Percentiles rank a stretch among this genome's conserved stretches.
phyloP scores from a whole-genome alignment of 805 yeast genomes.

The Nakazawaea ernobii region DNA sequence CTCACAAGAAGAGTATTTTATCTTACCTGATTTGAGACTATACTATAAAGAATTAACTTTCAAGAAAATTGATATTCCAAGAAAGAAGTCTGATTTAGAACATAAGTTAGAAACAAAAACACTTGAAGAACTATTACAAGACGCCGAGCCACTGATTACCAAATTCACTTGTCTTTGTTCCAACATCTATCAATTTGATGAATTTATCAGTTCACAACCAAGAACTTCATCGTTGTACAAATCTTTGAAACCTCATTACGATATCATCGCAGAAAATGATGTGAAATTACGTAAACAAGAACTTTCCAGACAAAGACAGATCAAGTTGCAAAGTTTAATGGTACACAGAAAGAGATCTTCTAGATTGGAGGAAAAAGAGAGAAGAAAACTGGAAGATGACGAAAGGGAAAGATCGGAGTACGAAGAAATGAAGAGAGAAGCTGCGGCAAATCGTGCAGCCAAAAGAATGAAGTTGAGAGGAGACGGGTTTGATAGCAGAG shows the following conservation, averaged over 20 bases:
- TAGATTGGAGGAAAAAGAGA: constrained; percentile 61
- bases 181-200: constrained; percentile 39
- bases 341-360: constrained; percentile 71
- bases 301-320: constrained; percentile 52
- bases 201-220: constrained; percentile 18
- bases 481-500: constrained; percentile 16
- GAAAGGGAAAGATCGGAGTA: constrained; percentile 38
- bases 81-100: constrained; percentile 23
- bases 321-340: constrained; percentile 56
- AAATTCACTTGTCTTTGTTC: constrained; percentile 35
- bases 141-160: constrained; percentile 29
- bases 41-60: constrained; percentile 33
- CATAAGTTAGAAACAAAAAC: constrained; percentile 17
- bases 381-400: constrained; percentile 47
- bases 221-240: constrained; percentile 19
- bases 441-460: constrained; percentile 38
- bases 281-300: constrained; percentile 48
- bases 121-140: constrained; percentile 5
- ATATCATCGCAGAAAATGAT: constrained; percentile 37
- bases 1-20: constrained; percentile 22
- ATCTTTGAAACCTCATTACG: constrained; percentile 25
- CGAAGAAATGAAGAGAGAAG: constrained; percentile 36
- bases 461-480: constrained; percentile 32
- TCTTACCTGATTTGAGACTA: constrained; percentile 48
- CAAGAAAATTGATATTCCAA: constrained; percentile 29